phyloP scores from a whole-genome alignment of 331 rosid species.

The Rhamnella rubrinervis region DNA sequence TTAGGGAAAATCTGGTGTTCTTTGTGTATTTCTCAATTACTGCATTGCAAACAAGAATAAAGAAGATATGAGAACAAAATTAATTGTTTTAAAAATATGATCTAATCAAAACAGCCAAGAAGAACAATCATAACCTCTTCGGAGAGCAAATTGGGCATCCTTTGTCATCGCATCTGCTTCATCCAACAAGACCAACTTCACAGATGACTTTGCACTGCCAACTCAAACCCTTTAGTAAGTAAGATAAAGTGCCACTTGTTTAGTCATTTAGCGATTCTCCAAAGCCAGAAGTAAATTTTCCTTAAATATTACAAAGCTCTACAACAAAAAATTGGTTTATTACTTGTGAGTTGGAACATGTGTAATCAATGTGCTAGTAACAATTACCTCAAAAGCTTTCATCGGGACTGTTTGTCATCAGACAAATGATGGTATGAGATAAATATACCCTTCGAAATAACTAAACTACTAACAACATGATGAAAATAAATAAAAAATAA shows the following conservation, averaged over 20 bases:
- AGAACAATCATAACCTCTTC: slow-evolving; percentile 57
- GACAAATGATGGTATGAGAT: neutral
- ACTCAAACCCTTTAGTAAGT: slow-evolving; percentile 16
- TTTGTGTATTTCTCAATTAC: slow-evolving; percentile 92
- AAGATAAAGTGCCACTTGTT: slow-evolving; percentile 13
- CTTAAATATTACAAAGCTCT: neutral
- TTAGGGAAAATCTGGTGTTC: slow-evolving; percentile 80
- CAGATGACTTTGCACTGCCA: slow-evolving; percentile 59
- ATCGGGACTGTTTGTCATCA: neutral
- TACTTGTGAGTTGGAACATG: neutral
- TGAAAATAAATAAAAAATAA: neutral
- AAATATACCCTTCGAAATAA: neutral
- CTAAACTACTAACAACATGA: neutral
- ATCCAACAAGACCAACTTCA: slow-evolving; percentile 77
- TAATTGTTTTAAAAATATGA: neutral
- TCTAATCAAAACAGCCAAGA: neutral
- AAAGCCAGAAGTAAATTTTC: slow-evolving; percentile 12
- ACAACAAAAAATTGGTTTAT: neutral
- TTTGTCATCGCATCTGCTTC: slow-evolving; percentile 98
- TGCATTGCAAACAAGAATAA: slow-evolving; percentile 27
- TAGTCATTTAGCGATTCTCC: neutral
- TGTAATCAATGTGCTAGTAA: neutral
- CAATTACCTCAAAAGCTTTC: neutral
- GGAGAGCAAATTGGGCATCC: slow-evolving; percentile 91
- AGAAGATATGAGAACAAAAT: slow-evolving; percentile 9